Conservation (phyloP, 345 rosid species). For the Citrus cavaleriei region DNA sequence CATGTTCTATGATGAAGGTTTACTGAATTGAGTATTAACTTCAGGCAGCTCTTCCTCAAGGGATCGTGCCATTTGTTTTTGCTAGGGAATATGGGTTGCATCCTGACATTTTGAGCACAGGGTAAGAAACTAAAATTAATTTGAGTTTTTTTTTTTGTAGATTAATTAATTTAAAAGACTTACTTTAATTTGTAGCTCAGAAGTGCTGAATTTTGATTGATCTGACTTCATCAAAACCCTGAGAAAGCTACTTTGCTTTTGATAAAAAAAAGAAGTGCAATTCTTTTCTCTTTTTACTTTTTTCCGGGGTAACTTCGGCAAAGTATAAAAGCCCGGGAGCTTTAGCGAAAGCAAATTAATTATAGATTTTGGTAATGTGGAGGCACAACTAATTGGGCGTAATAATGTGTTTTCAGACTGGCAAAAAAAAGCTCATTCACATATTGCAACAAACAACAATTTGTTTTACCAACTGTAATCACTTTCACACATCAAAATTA, state of each 20-base stretch:
- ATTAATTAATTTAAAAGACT: no score
- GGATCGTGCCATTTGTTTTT: conserved; percentile 75
- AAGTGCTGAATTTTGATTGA: background rate
- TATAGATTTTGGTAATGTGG: background rate
- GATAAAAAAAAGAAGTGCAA: background rate
- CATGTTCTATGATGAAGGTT: no score
- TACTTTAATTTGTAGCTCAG: background rate
- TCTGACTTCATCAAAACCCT: background rate
- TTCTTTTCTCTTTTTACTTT: background rate
- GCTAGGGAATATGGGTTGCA: conserved; percentile 74
- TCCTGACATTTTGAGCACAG: conserved; percentile 70
- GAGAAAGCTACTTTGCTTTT: conserved; percentile 14
- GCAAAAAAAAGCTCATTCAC: background rate
- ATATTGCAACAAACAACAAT: background rate
- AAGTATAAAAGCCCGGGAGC: background rate
- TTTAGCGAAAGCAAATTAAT: background rate
- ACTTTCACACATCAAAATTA: background rate
- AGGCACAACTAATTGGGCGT: conserved; percentile 4
- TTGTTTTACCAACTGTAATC: background rate
- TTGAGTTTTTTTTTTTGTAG: no score
- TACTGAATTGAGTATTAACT: background rate
- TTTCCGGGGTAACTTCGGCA: background rate
- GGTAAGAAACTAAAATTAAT: conserved; percentile 30
- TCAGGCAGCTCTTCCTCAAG: conserved; percentile 87
- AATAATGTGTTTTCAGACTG: background rate